Conservation (phyloP, 257 asterid genomes). For the Plectranthus barbatus region DNA sequence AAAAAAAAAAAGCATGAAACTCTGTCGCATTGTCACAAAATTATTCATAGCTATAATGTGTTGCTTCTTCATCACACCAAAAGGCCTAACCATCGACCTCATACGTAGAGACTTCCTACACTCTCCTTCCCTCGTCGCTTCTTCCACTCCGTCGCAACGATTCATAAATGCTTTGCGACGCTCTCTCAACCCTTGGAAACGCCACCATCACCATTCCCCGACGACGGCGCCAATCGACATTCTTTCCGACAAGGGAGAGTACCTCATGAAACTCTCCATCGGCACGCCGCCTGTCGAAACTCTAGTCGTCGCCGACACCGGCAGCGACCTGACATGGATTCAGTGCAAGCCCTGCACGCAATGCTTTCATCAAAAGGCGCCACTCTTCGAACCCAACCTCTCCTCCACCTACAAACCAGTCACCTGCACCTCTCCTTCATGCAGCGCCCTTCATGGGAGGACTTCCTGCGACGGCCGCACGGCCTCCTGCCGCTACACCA, state of each 20-base stretch:
- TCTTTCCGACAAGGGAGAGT: slow-evolving; percentile 38
- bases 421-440: background rate
- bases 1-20: slow-evolving; percentile 8
- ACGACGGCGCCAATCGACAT: slow-evolving; percentile 13
- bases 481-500: background rate
- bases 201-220: background rate
- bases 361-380: slow-evolving; percentile 32
- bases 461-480: background rate
- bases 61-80: slow-evolving; percentile 17
- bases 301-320: slow-evolving; percentile 44
- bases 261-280: slow-evolving; percentile 38
- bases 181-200: slow-evolving; percentile 25
- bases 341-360: slow-evolving; percentile 42
- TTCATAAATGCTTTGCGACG: slow-evolving; percentile 29
- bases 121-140: slow-evolving; percentile 34
- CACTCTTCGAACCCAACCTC: slow-evolving; percentile 25
- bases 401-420: slow-evolving; percentile 27
- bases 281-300: slow-evolving; percentile 50
- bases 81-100: slow-evolving; percentile 41
- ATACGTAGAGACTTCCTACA: slow-evolving; percentile 42
- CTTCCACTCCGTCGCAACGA: background rate
- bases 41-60: background rate
- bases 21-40: background rate
- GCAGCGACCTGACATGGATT: too few species aligned
- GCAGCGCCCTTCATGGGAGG: background rate